Conservation (phyloP, 1,284 basidiomycete genomes). For the Apiotrichum veenhuisii region DNA sequence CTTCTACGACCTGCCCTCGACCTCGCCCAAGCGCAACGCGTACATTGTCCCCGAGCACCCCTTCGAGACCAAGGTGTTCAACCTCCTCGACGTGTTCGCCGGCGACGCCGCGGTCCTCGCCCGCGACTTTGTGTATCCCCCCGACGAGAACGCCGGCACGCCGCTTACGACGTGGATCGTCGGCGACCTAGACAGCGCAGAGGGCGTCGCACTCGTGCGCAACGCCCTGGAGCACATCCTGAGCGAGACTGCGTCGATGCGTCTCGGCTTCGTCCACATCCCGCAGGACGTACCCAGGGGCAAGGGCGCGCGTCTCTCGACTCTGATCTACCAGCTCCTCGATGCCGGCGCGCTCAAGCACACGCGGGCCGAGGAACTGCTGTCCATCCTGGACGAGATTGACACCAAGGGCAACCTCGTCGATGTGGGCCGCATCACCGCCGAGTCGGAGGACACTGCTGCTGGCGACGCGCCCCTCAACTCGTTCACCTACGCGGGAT, state of each 20-base stretch:
- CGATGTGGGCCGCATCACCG: conserved; percentile 15
- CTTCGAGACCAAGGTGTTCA: conserved; percentile 28
- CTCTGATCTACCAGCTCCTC: conserved; percentile 40
- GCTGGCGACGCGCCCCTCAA: conserved; percentile 3
- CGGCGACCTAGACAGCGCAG: conserved; percentile 69
- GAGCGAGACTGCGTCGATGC: conserved; percentile 30
- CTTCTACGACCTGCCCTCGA: conserved; percentile 83
- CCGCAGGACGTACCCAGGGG: conserved; percentile 18
- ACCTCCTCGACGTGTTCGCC: conserved; percentile 32
- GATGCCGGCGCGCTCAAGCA: conserved; percentile 23
- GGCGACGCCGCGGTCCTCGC: conserved; percentile 24
- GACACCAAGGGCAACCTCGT: conserved; percentile 21
- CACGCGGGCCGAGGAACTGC: conserved; percentile 31
- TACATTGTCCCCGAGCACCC: conserved; percentile 38
- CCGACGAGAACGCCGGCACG: conserved; percentile 20
- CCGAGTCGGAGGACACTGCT: conserved; percentile 3
- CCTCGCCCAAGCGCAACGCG: conserved; percentile 63
- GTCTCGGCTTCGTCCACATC: conserved; percentile 50
- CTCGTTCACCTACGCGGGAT: conserved; percentile 23
- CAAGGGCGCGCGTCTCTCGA: conserved; percentile 32
- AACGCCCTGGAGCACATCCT: conserved; percentile 62
- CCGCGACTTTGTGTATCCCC: conserved; percentile 61
- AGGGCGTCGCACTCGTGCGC: conserved; percentile 58
- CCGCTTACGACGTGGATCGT: conserved; percentile 63
- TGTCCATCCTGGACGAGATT: conserved; percentile 31